Conservation (phyloP, 108 stramenopile genomes). For the Skeletonema marinoi region DNA sequence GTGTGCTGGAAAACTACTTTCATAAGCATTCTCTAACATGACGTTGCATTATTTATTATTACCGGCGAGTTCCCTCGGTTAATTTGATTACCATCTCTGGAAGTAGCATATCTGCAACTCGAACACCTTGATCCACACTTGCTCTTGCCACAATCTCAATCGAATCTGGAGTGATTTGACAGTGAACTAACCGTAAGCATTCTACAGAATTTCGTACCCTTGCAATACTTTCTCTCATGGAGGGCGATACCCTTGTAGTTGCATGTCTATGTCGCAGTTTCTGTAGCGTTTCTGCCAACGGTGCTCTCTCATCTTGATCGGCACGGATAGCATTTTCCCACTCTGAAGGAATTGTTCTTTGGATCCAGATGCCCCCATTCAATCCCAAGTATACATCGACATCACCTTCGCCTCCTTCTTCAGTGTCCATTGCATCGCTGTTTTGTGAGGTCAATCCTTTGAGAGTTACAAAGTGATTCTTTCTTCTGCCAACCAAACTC, state of each 20-base stretch:
- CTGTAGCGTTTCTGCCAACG: constrained; percentile 78
- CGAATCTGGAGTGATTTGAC: constrained; percentile 65
- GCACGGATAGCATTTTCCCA: constrained; percentile 45
- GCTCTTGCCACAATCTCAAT: constrained; percentile 63
- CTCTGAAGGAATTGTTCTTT: constrained; percentile 57
- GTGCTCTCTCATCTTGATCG: constrained; percentile 53
- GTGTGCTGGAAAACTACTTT: neutral
- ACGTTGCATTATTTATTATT: neutral
- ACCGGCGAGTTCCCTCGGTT: constrained; percentile 52
- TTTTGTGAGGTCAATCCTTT: constrained; percentile 17
- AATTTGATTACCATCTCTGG: constrained; percentile 66
- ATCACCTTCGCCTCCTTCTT: constrained; percentile 55
- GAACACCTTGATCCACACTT: constrained; percentile 45
- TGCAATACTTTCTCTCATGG: constrained; percentile 65
- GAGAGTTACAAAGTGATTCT: constrained; percentile 72
- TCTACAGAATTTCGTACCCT: constrained; percentile 78
- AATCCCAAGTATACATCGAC: constrained; percentile 68
- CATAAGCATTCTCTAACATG: neutral
- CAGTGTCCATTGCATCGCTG: constrained; percentile 37
- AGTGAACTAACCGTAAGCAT: constrained; percentile 69
- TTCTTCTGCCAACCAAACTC: constrained; percentile 73
- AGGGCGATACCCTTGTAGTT: constrained; percentile 43
- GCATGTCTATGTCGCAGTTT: constrained; percentile 76
- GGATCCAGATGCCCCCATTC: constrained; percentile 91
- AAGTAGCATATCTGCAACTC: constrained; percentile 65